Conservation (phyloP, 2,329 filamentous ascomycete species). For the Phaeosphaeriaceae sp. region DNA sequence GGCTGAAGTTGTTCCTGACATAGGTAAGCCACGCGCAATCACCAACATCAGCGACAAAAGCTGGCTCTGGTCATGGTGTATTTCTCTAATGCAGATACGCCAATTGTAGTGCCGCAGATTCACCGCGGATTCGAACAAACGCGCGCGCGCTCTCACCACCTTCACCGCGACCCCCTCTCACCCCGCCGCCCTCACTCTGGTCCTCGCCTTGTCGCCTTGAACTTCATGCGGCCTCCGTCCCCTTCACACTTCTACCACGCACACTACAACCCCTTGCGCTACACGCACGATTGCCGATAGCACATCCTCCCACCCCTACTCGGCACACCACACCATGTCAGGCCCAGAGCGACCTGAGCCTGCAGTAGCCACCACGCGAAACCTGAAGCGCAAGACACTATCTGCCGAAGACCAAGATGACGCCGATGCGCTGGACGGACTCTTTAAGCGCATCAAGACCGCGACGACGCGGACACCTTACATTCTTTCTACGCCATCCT, state of each 20-base stretch:
- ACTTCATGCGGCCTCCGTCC: slow-evolving; percentile 25
- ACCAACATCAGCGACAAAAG: slow-evolving; percentile 8
- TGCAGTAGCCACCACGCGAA: slow-evolving; percentile 31
- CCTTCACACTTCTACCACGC: slow-evolving; percentile 6
- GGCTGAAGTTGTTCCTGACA: slow-evolving; percentile 35
- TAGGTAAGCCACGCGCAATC: slow-evolving; percentile 20
- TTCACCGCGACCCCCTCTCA: neutral
- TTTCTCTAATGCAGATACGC: slow-evolving; percentile 4
- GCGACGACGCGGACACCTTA: slow-evolving; percentile 54
- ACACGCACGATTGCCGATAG: slow-evolving; percentile 7
- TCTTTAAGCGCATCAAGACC: slow-evolving; percentile 53
- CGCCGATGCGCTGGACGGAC: slow-evolving; percentile 48
- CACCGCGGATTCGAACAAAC: slow-evolving; percentile 2
- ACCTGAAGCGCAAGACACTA: slow-evolving; percentile 35
- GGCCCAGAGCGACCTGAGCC: slow-evolving; percentile 33
- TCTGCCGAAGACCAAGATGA: slow-evolving; percentile 44
- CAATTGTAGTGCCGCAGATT: slow-evolving; percentile 4
- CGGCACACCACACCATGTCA: slow-evolving; percentile 37
- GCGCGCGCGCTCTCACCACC: slow-evolving; percentile 7
- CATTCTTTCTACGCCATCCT: slow-evolving; percentile 56
- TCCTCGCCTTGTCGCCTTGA: slow-evolving; percentile 2
- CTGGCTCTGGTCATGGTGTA: slow-evolving; percentile 10
- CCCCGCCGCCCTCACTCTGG: slow-evolving; percentile 6
- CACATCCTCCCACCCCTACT: neutral
- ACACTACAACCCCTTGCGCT: neutral